Base-by-base conservation (phyloP, 495 filamentous ascomycete genomes). In the Aspergillus homomorphus region DNA sequence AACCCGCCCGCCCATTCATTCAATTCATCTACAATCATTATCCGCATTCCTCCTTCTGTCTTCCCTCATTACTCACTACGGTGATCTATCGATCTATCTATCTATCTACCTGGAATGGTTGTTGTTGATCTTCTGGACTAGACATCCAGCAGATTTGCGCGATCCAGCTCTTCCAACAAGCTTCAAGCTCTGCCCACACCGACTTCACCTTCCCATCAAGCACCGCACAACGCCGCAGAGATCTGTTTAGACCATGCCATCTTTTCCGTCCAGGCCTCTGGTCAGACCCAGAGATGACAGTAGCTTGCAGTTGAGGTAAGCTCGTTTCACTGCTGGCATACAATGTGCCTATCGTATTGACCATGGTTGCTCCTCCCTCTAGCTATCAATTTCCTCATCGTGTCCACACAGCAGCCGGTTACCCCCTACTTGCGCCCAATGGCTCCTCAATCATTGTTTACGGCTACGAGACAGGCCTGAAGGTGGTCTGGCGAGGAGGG, bases 381-480 rank as follows among this genome's bases (percentile, higher is more conserved):
- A 94, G 89, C 72, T 95, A 95, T 67, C 80, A 89, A 54, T 79
- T 94, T 19, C 78, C 84, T 48, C 84, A 89, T 68, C 88, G 90
- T 63, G 78, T 92, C 53, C 80, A 92, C 72, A 74, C 85, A 42
- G 83, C 89, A 30, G 83, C 87, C 67, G 79, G 83, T 53, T 96
- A 95, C 67, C 91, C 92, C 7, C 71, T 91, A 22, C 79, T 78
- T 54, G 84, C 91, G 7, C 86, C 89, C 6, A 94, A 96, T 69
- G 91, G 90, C 63, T 92, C 92, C 9, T 89, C 85, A 1, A 82
- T 96, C 66, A 81, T 95, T 53, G 66, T 96, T 26, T 93, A 94
- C 67, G 91, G 87, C 54, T 87, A 94, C 60, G 87, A 91, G 38
- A 86, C 83, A 66, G 92, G 92, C 22, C 56, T 96, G 26, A 86